Base-by-base conservation (phyloP, 2,329 filamentous ascomycete genomes). In the Penicillium sp. region DNA sequence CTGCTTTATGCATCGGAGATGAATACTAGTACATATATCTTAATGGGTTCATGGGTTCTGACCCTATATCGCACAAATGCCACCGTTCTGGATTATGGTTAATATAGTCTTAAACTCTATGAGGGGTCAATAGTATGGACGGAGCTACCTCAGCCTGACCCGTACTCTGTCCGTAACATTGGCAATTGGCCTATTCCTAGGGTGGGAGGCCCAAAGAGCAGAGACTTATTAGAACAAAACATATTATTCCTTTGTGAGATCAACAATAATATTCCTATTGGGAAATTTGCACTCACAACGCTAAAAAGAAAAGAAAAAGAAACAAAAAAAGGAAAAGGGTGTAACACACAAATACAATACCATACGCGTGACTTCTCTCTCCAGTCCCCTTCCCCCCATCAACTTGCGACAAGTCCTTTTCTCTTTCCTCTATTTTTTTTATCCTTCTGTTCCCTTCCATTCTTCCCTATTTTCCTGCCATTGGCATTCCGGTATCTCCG, bases 341-440 rank as follows among this genome's bases (percentile, higher is more conserved):
- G 54, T 56, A 51, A 56, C 54, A 45, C 54, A 40, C 33, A 37
- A 56, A 56, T 56, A 57, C 50, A 47, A 40, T 57, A 57, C 55
- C 41, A 48, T 57, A 57, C 55, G 55, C 55, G 55, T 57, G 55
- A 57, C 55, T 54, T 49, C 42, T 46, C 42, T 38, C 54, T 15
- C 29, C 35, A 38, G n/a, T 31, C 4, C 13, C 49, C 40, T 27
- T 23, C 25, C 27, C 27, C 45, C 45, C 27, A 33, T 54, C 55
- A 54, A 57, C 55, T 48, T 57, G 49, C 49, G 43, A 57, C 50
- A 37, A 55, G 56, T 21, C 57, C 45, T 25, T 51, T 43, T 50
- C 45, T 40, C 40, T 33, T 53, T 56, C 54, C 50, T 46, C 46
- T 52, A 13, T 57, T 50, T 57, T 46, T 50, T 45, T 42, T 56